Conservation (phyloP, 768 basidiomycete species). For the Agaricus sinodeliciosus region DNA sequence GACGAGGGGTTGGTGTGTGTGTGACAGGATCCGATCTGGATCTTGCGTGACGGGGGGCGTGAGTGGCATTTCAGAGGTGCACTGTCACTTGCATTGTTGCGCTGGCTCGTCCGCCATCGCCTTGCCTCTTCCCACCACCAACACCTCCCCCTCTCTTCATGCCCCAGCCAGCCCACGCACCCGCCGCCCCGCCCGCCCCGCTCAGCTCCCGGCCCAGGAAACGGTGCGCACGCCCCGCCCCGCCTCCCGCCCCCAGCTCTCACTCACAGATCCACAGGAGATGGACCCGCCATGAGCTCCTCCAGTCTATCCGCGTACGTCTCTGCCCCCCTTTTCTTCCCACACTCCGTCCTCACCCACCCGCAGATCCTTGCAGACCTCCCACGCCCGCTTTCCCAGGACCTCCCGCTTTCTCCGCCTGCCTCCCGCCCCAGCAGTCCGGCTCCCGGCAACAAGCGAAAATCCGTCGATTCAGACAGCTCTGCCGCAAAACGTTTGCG, state of each 20-base stretch:
- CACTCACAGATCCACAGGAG: slow-evolving; percentile 28
- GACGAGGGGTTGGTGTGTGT: no score
- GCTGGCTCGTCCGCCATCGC: slow-evolving; percentile 31
- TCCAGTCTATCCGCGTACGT: slow-evolving; percentile 39
- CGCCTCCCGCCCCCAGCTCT: slow-evolving; percentile 7
- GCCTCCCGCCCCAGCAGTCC: slow-evolving; percentile 44
- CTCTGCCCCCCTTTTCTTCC: neutral
- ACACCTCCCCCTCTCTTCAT: slow-evolving; percentile 19
- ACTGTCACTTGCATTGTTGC: slow-evolving; percentile 31
- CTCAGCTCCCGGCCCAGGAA: slow-evolving; percentile 20
- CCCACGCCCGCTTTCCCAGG: slow-evolving; percentile 33
- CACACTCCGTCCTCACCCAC: slow-evolving; percentile 2
- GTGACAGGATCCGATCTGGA: no score
- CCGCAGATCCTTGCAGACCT: slow-evolving; percentile 37
- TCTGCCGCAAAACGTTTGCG: slow-evolving; percentile 34
- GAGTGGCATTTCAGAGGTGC: slow-evolving; percentile 14
- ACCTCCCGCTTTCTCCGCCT: slow-evolving; percentile 44
- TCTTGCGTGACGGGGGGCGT: slow-evolving; percentile 7
- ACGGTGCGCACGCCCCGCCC: slow-evolving; percentile 22
- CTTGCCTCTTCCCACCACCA: slow-evolving; percentile 43
- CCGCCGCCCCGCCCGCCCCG: slow-evolving; percentile 17
- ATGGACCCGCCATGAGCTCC: slow-evolving; percentile 45
- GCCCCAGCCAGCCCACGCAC: slow-evolving; percentile 11
- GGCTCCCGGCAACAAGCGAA: slow-evolving; percentile 40
- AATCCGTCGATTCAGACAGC: slow-evolving; percentile 36